Evolutionary conservation across 345 rosid genomes (phyloP), one percentile per base, ranked within the genome.

Genomic region (Streptanthus diversifolius): DNA sequence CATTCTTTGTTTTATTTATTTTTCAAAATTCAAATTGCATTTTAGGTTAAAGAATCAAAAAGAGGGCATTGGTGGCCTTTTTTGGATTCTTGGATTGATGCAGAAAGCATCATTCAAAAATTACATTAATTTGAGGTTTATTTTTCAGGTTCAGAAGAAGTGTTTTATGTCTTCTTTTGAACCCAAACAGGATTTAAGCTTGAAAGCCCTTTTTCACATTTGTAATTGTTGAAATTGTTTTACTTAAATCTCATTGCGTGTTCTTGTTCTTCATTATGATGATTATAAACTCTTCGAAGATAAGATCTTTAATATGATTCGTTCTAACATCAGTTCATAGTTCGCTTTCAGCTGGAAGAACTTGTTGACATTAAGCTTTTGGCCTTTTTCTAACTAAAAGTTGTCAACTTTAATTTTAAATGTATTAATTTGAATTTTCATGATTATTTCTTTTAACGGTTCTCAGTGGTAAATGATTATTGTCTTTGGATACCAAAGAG

Each of bases 151-250:
- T 77, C 72, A 70, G 52, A 71, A 77, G 80, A 77, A 24, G 15
- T 65, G 63, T 77, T 77, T 77, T 77, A 77, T 77, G 68, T 77
- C 76, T 77, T 77, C 80, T 77, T 77, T 59, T 77, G 76, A 65
- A 70, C 47, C 67, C 15, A 47, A 68, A 25, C 64, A 3, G 43
- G 80, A 18, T 36, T 62, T 43, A n/a, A 71, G 80, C 80, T 71
- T 71, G 8, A 40, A 63, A 70, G 3, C 32, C 53, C n/a, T 29
- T 45, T 49, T 45, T 45, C 22, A 68, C 53, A 68, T 70, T 54
- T 76, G 75, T 63, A 70, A 68, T 76, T 70, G 67, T 70, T 76
- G 64, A 52, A 33, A 54, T 45, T 25, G 12, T 63, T 55, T 63
- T 70, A 67, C 29, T 68, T 58, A 13, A 68, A 18, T 43, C 74